Conservation (phyloP, 2,329 filamentous ascomycete genomes). For the Aspergillus hiratsukae region DNA sequence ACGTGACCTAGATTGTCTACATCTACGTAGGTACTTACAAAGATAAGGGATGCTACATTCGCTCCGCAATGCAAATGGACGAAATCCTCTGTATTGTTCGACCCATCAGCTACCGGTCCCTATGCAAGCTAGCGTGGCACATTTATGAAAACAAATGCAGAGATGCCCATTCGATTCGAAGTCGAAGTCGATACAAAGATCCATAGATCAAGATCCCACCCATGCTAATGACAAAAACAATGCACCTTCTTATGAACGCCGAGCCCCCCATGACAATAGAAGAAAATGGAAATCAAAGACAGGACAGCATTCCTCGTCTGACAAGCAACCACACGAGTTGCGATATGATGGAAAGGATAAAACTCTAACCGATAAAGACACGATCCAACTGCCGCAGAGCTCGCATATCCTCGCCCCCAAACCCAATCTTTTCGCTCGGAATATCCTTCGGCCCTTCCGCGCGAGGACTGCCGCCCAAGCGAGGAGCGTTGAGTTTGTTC, state of each 20-base stretch:
- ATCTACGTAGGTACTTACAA: neutral
- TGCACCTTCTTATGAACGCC: constrained; percentile 21
- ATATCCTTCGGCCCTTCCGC: constrained; percentile 50
- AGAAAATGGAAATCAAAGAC: neutral
- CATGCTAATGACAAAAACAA: constrained; percentile 13
- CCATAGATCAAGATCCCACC: constrained; percentile 8
- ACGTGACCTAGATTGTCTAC: neutral
- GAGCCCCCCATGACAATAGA: neutral
- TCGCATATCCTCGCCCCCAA: constrained; percentile 58
- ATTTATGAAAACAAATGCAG: neutral
- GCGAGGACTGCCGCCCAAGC: neutral
- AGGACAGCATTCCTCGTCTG: neutral
- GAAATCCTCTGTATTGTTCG: neutral
- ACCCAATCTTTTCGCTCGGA: constrained; percentile 53
- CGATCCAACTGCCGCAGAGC: constrained; percentile 63
- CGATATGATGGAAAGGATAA: neutral
- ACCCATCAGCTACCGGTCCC: neutral
- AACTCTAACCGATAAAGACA: constrained; percentile 40
- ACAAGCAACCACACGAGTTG: neutral
- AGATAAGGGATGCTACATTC: too few relatives aligned
- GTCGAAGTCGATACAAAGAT: neutral
- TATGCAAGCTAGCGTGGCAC: neutral
- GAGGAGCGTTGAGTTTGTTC: constrained; percentile 7
- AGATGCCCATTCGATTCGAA: neutral
- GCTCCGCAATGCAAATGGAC: neutral